Base-by-base conservation (phyloP, 768 basidiomycete genomes). In the Suillus americanus region DNA sequence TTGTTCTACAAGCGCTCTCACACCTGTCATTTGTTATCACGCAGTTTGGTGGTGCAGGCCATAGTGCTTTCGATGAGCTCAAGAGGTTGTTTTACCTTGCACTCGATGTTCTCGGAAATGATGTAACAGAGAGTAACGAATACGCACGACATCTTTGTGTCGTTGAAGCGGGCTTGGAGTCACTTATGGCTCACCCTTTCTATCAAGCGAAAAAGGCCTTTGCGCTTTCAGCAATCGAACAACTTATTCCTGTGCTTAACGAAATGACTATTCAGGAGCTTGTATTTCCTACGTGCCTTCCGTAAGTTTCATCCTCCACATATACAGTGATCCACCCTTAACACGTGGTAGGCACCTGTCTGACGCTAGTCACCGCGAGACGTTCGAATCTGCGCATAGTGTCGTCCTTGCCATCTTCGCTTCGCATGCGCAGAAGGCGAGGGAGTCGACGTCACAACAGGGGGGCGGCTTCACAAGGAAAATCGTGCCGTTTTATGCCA, bases 321-420 rank as follows among this genome's bases (percentile, higher is more conserved):
- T 20, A 38, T 3, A 18, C 12, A 43, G 25, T 37, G 35, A 38
- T 40, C 57, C 35, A 62, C 45, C 38, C 54, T 46, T 28, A 46
- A 46, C 64, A 41, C 25, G 33, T 51, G 54, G 48, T 68, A 93
- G 92, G 20, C 84, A 89, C 71, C 79, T 94, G 35, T 81, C 79
- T 61, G 82, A 88, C 63, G 68, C 86, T 2, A 63, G 62, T 16
- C 80, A 91, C 67, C 86, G 90, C 40, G 90, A 94, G 67, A 86
- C 86, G n/a, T 95, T 87, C 69, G 94, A 96, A 73, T 90, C 92
- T 0, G 87, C 93, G 1, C 94, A 95, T 73, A 95, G 94, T 10
- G 91, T 92, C 33, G 77, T 95, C 41, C 79, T 96, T 16, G 83
- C 93, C 5, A 80, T 93, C 46, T 89, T 94, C 71, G 83, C 89